A percentile compares a stretch with the other conserved stretches of the same genome.
These are phyloP conservation scores for Venturia aucupariae DNA, from an alignment of 2,329 filamentous ascomycete genomes.

Conservation along the genomic window DNA sequence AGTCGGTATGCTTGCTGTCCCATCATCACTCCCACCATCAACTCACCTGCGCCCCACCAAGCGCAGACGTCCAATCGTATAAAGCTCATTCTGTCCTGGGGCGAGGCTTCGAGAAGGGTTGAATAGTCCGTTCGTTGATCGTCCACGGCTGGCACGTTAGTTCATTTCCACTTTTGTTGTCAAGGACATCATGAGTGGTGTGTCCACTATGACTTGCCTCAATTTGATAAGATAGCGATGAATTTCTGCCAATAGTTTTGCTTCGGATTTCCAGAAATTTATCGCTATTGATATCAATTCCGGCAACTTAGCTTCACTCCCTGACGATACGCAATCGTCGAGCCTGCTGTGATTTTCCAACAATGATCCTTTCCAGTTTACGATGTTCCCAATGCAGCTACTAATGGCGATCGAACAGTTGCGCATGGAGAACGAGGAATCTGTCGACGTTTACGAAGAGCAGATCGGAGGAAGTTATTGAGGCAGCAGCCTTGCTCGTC, in stretches of 20 bases:
- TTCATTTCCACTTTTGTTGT: background rate
- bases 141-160: background rate
- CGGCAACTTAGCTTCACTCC: too few species aligned
- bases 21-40: too few species aligned
- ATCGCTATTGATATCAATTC: background rate
- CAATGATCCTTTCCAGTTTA: background rate
- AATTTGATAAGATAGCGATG: background rate
- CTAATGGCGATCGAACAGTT: background rate
- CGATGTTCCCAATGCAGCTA: background rate
- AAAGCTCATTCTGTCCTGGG: background rate
- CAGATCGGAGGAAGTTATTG: background rate
- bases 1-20: constrained; percentile 16
- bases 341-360: background rate
- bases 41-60: too few species aligned
- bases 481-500: background rate
- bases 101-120: background rate
- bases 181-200: too few species aligned
- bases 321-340: background rate
- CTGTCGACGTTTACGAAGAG: constrained; percentile 10
- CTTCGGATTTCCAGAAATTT: background rate
- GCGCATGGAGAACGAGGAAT: background rate
- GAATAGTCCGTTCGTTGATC: background rate
- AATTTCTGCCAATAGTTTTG: background rate
- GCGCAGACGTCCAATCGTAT: background rate
- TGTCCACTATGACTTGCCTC: background rate